Conservation (phyloP, 306 rosid genomes). For the peach (Prunus persica) region DNA sequence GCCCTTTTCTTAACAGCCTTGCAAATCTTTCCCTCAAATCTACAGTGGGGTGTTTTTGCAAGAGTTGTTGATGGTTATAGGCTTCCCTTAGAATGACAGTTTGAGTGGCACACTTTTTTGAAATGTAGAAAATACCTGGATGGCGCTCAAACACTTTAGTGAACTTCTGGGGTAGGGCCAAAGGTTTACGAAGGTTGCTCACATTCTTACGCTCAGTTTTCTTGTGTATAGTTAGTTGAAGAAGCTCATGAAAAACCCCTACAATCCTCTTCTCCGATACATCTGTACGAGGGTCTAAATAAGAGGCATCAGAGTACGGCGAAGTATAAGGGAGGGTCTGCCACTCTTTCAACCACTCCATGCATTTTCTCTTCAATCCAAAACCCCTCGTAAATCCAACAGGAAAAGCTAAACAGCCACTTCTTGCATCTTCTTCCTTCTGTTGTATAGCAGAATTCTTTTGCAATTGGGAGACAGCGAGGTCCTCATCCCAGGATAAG, state of each 20-base stretch:
- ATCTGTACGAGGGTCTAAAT: slow-evolving; percentile 86
- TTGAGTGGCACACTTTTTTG: slow-evolving; percentile 68
- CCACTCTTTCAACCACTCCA: slow-evolving; percentile 91
- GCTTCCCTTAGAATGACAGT: slow-evolving; percentile 80
- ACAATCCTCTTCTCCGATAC: slow-evolving; percentile 82
- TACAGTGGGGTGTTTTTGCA: slow-evolving; percentile 59
- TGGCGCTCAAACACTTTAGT: slow-evolving; percentile 93
- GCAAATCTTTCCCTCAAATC: slow-evolving; percentile 61
- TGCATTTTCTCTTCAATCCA: slow-evolving; percentile 78
- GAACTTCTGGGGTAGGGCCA: slow-evolving; percentile 78
- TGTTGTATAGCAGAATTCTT: slow-evolving; percentile 56
- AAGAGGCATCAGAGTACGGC: slow-evolving; percentile 59
- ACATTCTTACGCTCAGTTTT: slow-evolving; percentile 82
- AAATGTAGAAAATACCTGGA: slow-evolving; percentile 84
- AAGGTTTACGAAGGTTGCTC: slow-evolving; percentile 75
- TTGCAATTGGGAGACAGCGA: slow-evolving; percentile 64
- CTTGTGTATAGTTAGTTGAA: slow-evolving; percentile 75
- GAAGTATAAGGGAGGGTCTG: slow-evolving; percentile 86
- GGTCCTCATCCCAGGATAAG: slow-evolving; percentile 59
- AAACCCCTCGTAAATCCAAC: slow-evolving; percentile 82
- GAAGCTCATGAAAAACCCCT: slow-evolving; percentile 92
- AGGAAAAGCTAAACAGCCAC: slow-evolving; percentile 66
- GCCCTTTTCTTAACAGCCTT: slow-evolving; percentile 48
- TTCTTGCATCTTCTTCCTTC: slow-evolving; percentile 45
- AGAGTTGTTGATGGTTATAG: slow-evolving; percentile 47